These are phyloP conservation scores for Jacaranda mimosifolia DNA, from an alignment of 257 asterid species.

Conservation along the genomic window DNA sequence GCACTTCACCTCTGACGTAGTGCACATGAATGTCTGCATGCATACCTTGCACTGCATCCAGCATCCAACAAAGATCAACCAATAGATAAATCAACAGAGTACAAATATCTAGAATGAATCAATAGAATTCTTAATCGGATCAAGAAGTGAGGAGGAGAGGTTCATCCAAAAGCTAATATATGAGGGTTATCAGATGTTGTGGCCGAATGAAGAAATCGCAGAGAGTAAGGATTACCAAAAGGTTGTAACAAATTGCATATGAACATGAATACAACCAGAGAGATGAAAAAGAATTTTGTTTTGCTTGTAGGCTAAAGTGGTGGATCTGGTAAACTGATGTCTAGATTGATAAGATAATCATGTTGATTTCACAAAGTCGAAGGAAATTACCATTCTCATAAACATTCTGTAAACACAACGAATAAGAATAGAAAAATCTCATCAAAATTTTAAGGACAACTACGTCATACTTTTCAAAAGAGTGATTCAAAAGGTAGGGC, in stretches of 20 bases:
- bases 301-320: too few species aligned
- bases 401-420: too few species aligned
- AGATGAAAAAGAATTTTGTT: background rate
- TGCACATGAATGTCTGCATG: constrained; percentile 68
- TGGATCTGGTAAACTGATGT: background rate
- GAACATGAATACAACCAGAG: background rate
- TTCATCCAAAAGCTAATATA: background rate
- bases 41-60: constrained; percentile 62
- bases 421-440: background rate
- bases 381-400: background rate
- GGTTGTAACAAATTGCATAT: background rate
- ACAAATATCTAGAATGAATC: background rate
- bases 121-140: background rate
- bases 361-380: constrained; percentile 11
- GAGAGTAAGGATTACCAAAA: background rate
- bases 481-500: too few species aligned
- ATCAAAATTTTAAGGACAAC: background rate
- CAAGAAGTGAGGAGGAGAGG: background rate
- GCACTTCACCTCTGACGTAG: too few species aligned
- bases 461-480: background rate
- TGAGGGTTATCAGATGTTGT: background rate
- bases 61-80: background rate
- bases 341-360: constrained; percentile 9
- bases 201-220: background rate
- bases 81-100: background rate